phyloP scores from a whole-genome alignment of 108 stramenopile species.

The Cyclotella atomus region DNA sequence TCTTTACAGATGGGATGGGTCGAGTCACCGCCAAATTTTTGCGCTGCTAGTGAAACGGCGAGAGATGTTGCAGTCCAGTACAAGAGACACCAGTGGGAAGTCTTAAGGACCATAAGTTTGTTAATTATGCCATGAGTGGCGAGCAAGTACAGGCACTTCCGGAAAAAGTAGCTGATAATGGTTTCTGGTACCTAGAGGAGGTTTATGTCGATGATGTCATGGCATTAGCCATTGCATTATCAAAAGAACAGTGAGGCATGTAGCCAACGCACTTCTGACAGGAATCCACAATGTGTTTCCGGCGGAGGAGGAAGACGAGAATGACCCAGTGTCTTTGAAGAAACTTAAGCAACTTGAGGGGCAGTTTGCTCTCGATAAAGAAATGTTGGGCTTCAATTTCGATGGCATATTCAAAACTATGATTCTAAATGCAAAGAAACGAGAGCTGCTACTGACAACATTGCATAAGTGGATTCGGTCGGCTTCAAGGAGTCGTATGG shows the following conservation, averaged over 20 bases:
- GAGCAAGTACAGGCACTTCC: neutral
- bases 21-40: neutral
- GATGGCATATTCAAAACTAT: neutral
- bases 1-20: slow-evolving; percentile 1
- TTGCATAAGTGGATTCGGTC: neutral
- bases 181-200: neutral
- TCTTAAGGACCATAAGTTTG: neutral
- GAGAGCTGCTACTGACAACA: neutral
- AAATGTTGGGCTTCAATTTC: neutral
- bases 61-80: neutral
- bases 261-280: neutral
- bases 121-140: neutral
- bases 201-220: slow-evolving; percentile 6
- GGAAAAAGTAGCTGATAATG: neutral
- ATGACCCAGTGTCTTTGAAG: neutral
- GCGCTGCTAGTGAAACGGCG: neutral
- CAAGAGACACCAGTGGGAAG: neutral
- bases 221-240: neutral
- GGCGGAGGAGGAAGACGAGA: neutral
- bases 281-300: slow-evolving; percentile 3
- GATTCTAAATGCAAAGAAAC: neutral
- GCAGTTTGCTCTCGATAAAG: neutral
- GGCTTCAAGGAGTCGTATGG: neutral
- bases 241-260: neutral
- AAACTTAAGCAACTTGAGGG: neutral